These are phyloP conservation scores for Monosporascus sp. DNA, from an alignment of 2,329 filamentous ascomycete genomes.

Conservation along the genomic window DNA sequence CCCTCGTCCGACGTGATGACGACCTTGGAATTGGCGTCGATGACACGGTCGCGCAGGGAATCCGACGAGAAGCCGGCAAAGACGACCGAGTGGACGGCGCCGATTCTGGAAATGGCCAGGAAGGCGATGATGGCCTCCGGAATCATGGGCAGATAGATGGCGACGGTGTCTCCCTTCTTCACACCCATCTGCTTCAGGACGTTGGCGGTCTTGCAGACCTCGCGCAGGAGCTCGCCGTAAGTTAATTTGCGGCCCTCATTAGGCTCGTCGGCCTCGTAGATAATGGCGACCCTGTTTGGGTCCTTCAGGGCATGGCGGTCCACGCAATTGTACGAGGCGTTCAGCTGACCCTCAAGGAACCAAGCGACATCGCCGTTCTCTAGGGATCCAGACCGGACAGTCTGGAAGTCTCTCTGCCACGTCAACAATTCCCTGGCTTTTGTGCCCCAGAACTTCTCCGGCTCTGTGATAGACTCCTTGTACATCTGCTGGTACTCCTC, in stretches of 20 bases:
- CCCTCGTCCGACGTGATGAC: constrained; percentile 97
- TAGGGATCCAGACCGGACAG: constrained; percentile 74
- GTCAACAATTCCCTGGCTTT: constrained; percentile 83
- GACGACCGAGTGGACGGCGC: constrained; percentile 93
- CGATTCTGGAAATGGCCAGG: constrained; percentile 85
- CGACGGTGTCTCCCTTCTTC: constrained; percentile 93
- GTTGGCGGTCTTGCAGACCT: constrained; percentile 84
- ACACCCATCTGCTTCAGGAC: constrained; percentile 93
- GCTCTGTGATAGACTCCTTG: constrained; percentile 83
- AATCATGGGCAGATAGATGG: constrained; percentile 98
- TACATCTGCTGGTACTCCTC: constrained; percentile 65
- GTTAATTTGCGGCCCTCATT: constrained; percentile 82
- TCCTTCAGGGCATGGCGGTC: constrained; percentile 95
- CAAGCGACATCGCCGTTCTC: constrained; percentile 79
- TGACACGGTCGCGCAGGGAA: constrained; percentile 89
- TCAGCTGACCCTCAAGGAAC: constrained; percentile 91
- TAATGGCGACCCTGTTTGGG: constrained; percentile 89
- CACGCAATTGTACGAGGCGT: constrained; percentile 95
- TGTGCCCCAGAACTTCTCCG: constrained; percentile 83
- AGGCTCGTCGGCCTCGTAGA: constrained; percentile 96
- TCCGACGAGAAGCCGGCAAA: constrained; percentile 98
- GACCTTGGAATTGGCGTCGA: constrained; percentile 85
- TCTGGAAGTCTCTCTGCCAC: constrained; percentile 90
- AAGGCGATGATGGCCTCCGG: constrained; percentile 90
- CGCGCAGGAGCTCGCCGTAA: constrained; percentile 85